phyloP scores from a whole-genome alignment of 371 early-diverging fungal species.

The Mucor plumbeus region DNA sequence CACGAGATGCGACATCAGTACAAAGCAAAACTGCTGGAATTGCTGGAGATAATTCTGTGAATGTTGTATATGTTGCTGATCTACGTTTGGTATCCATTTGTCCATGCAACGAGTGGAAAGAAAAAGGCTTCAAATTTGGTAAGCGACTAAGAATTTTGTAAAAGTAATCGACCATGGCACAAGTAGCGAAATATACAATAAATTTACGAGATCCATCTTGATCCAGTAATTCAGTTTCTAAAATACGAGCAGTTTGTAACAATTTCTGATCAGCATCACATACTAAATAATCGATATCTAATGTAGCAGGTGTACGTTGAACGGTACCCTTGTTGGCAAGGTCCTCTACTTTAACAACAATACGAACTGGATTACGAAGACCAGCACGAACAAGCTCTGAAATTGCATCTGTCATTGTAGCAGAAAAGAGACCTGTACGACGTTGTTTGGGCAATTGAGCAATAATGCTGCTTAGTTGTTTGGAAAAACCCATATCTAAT shows the following conservation, averaged over 20 bases:
- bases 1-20: conserved; percentile 98
- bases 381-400: conserved; percentile 86
- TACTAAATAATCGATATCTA: conserved; percentile 79
- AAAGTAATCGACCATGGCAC: conserved; percentile 95
- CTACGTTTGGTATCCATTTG: conserved; percentile 92
- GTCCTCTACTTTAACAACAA: conserved; percentile 86
- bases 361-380: conserved; percentile 89
- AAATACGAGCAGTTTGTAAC: conserved; percentile 70
- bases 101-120: conserved; percentile 88
- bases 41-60: conserved; percentile 61
- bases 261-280: conserved; percentile 82
- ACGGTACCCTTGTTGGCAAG: conserved; percentile 49
- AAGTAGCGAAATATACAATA: conserved; percentile 94
- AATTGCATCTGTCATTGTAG: conserved; percentile 96
- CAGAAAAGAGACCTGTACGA: conserved; percentile 97
- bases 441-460: conserved; percentile 89
- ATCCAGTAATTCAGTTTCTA: conserved; percentile 37
- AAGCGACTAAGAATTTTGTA: conserved; percentile 64
- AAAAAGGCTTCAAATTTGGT: conserved; percentile 50
- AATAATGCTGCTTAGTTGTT: conserved; percentile 81
- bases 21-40: conserved; percentile 85
- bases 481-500: conserved; percentile 94
- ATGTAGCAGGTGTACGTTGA: conserved; percentile 71
- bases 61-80: conserved; percentile 66
- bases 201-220: conserved; percentile 71